Evolutionary conservation across 208 protist species (phyloP).

Genomic region (Histomonas meleagridis): DNA sequence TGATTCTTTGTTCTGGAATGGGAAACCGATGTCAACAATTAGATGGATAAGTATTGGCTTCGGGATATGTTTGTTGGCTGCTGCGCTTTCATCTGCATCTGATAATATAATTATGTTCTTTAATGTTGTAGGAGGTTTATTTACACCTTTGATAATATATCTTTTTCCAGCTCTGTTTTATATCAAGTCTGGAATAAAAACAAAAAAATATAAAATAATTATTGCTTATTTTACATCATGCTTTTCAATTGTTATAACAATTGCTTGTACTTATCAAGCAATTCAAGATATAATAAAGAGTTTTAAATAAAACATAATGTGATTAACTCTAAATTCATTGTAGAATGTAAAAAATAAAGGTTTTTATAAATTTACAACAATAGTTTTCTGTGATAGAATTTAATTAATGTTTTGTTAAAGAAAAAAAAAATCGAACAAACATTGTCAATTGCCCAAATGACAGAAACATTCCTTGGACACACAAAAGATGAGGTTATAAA

Average conservation of each 20-base stretch:
- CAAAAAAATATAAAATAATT: neutral
- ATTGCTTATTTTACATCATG: neutral
- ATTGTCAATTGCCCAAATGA: no score
- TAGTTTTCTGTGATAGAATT: no score
- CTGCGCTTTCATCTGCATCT: neutral
- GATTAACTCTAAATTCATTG: no score
- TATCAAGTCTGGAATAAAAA: no score
- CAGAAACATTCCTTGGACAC: no score
- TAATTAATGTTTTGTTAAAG: no score
- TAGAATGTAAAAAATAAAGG: no score
- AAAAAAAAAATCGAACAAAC: no score
- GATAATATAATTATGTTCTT: neutral
- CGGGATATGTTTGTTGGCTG: neutral
- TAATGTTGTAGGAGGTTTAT: neutral
- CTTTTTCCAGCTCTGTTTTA: neutral
- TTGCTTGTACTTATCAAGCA: neutral
- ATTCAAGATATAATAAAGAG: neutral
- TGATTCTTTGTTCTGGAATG: neutral
- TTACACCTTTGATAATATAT: neutral
- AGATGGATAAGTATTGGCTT: neutral
- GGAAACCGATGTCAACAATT: neutral
- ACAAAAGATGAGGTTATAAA: neutral
- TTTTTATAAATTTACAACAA: no score
- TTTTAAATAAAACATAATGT: neutral
- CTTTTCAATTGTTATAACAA: neutral